Evolutionary conservation across 352 stramenopile species (phyloP).

Genomic region (Phytophthora citrophthora): DNA sequence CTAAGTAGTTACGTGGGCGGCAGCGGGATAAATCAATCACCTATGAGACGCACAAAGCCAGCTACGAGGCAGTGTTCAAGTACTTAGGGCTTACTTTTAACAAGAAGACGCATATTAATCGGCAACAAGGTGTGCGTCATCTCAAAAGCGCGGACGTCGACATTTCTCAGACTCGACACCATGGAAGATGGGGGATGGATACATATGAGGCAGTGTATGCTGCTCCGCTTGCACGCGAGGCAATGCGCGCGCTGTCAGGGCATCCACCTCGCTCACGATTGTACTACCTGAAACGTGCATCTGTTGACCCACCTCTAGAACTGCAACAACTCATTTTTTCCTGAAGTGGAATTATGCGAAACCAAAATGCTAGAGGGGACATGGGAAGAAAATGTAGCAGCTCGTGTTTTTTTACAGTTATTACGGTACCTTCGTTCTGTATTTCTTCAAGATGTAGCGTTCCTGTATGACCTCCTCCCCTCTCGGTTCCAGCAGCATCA

Average conservation of each 20-base stretch:
- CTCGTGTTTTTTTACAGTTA: too few species aligned
- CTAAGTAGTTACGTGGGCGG: constrained; percentile 3
- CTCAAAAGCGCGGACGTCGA: constrained; percentile 6
- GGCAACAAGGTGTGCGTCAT: constrained; percentile 13
- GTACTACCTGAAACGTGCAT: constrained; percentile 5
- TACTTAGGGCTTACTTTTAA: constrained; percentile 1
- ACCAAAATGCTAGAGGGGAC: too few species aligned
- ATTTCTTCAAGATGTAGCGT: constrained; percentile 10
- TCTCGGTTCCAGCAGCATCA: constrained; percentile 1
- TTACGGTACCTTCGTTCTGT: constrained; percentile 7
- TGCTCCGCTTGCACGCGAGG: background rate
- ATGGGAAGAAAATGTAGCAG: too few species aligned
- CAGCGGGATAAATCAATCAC: constrained; percentile 7
- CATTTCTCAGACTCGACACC: background rate
- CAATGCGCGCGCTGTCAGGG: background rate
- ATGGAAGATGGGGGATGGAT: constrained; percentile 9
- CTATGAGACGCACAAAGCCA: constrained; percentile 6
- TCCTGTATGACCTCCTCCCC: constrained; percentile 5
- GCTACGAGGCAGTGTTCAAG: constrained; percentile 12
- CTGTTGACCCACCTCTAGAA: constrained; percentile 3
- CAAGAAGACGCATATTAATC: constrained; percentile 12
- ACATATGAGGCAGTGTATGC: constrained; percentile 3
- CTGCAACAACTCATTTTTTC: constrained; percentile 4
- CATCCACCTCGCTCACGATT: constrained; percentile 1
- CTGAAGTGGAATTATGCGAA: too few species aligned